Percentiles rank a stretch among this genome's conserved stretches.
Conservation (phyloP, 257 asterid genomes). For the Buddleja alternifolia region DNA sequence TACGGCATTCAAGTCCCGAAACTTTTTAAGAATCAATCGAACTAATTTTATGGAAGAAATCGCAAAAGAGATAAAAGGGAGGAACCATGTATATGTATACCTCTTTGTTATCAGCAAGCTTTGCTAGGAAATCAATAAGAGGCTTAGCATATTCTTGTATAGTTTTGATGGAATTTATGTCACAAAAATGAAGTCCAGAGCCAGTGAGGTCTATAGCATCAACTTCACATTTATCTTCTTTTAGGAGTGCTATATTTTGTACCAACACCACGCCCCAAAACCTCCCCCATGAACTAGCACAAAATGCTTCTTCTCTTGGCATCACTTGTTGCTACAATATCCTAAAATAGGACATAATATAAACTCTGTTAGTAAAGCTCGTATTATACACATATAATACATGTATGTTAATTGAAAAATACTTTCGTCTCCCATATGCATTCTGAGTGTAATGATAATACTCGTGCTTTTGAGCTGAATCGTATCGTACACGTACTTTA, state of each 20-base stretch:
- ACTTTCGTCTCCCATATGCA: too few species aligned
- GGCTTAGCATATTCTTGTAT: conserved; percentile 52
- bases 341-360: conserved; percentile 18
- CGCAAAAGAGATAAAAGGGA: too few species aligned
- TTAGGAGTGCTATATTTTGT: conserved; percentile 65
- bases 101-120: conserved; percentile 37
- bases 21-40: too few species aligned
- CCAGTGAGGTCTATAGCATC: conserved; percentile 63
- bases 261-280: conserved; percentile 80
- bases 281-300: conserved; percentile 75
- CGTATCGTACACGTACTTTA: too few species aligned
- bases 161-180: conserved; percentile 46
- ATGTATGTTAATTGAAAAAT: too few species aligned
- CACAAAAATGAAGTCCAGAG: conserved; percentile 57
- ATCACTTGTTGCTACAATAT: conserved; percentile 23
- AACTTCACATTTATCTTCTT: conserved; percentile 49
- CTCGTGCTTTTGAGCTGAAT: too few species aligned
- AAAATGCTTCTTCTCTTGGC: conserved; percentile 44
- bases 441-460: too few species aligned
- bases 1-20: too few species aligned
- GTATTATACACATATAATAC: too few species aligned
- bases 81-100: conserved; percentile 32
- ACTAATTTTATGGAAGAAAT: too few species aligned
- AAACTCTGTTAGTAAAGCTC: conserved; percentile 37
- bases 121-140: conserved; percentile 52